Conservation (phyloP, 352 stramenopile species). For the Thalassiosira ordinaria region DNA sequence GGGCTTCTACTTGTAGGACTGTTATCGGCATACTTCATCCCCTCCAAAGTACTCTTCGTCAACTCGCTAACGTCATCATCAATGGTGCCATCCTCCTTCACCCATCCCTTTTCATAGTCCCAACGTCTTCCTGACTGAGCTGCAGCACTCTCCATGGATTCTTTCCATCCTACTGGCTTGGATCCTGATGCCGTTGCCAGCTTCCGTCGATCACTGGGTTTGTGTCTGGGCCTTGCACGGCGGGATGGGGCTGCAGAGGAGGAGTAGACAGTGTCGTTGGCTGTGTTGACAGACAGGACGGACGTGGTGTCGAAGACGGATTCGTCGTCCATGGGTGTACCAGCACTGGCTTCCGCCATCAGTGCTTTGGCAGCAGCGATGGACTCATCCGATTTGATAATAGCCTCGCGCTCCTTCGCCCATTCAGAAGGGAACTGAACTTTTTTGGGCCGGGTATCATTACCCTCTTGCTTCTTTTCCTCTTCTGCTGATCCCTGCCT, state of each 20-base stretch:
- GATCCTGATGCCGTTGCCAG: conserved; percentile 1
- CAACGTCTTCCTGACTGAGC: conserved; percentile 12
- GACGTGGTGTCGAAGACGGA: conserved; percentile 60
- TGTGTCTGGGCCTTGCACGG: conserved; percentile 36
- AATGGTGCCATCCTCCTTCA: conserved; percentile 50
- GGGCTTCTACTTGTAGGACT: too few species aligned
- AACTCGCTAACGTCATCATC: conserved; percentile 60
- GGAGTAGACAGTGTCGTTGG: conserved; percentile 35
- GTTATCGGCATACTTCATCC: too few species aligned
- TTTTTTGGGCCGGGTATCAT: background rate
- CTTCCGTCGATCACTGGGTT: conserved; percentile 41
- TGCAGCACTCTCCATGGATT: background rate
- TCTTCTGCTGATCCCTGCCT: background rate
- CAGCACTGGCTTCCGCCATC: background rate
- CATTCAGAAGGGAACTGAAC: conserved; percentile 41
- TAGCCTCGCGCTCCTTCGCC: conserved; percentile 38
- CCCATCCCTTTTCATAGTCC: conserved; percentile 60
- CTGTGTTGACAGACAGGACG: conserved; percentile 32
- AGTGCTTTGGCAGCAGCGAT: background rate
- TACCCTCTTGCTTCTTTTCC: background rate
- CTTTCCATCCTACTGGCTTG: conserved; percentile 51
- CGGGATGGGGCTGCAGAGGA: conserved; percentile 43
- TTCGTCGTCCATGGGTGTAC: conserved; percentile 37
- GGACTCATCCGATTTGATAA: conserved; percentile 31
- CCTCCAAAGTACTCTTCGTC: conserved; percentile 41